phyloP scores from a whole-genome alignment of 176 grass and related monocot species.

The Puccinellia tenuiflora region DNA sequence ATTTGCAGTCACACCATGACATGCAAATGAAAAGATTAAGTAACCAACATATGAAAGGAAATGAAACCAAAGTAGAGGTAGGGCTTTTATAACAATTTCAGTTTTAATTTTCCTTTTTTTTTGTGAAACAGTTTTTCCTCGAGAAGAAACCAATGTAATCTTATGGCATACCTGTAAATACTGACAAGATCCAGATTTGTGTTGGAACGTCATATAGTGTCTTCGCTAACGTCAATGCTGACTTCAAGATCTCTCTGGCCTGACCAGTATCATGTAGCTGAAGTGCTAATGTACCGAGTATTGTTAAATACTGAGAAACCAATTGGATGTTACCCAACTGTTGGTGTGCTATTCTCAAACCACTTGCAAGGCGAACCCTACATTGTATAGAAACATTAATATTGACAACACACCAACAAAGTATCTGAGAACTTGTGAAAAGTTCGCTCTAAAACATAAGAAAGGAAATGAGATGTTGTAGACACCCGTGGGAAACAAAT shows the following conservation, averaged over 20 bases:
- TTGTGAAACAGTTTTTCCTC: too few species aligned
- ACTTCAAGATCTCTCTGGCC: slow-evolving; percentile 95
- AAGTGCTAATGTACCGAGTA: slow-evolving; percentile 87
- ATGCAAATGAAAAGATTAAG: slow-evolving; percentile 2
- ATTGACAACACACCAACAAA: slow-evolving; percentile 5
- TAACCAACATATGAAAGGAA: neutral
- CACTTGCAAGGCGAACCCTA: slow-evolving; percentile 89
- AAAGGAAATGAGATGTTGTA: neutral
- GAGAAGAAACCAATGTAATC: neutral
- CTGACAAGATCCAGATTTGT: slow-evolving; percentile 95
- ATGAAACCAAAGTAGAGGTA: neutral
- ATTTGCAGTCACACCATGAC: slow-evolving; percentile 1
- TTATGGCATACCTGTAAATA: slow-evolving; percentile 69
- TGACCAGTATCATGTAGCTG: slow-evolving; percentile 85
- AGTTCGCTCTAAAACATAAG: neutral
- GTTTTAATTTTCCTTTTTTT: neutral
- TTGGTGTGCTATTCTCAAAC: slow-evolving; percentile 96
- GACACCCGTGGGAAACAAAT: neutral
- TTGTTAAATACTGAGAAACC: slow-evolving; percentile 97
- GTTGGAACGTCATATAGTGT: slow-evolving; percentile 97
- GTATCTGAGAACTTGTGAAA: neutral
- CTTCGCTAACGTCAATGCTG: slow-evolving; percentile 84
- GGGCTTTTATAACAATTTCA: neutral
- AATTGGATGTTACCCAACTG: slow-evolving; percentile 96
- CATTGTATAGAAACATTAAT: slow-evolving; percentile 26